Evolutionary conservation across 169 alveolate genomes (phyloP).

Genomic region (Plasmodium billcollinsi): DNA sequence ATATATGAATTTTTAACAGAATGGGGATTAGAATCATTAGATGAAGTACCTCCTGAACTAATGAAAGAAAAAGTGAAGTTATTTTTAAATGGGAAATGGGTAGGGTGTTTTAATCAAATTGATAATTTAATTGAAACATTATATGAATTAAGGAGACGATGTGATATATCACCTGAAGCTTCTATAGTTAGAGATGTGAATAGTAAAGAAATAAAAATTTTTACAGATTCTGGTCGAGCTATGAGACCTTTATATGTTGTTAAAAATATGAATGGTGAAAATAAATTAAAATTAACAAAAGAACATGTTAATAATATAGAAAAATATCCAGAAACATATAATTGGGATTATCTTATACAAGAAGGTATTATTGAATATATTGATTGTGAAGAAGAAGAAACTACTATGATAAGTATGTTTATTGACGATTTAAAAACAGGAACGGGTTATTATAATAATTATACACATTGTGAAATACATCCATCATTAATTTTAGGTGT

Average conservation of each 20-base stretch:
- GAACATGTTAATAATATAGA: slow-evolving; percentile 84
- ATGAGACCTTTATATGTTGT: slow-evolving; percentile 98
- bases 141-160: slow-evolving; percentile 92
- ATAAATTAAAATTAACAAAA: slow-evolving; percentile 88
- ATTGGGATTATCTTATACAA: slow-evolving; percentile 92
- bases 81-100: slow-evolving; percentile 97
- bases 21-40: slow-evolving; percentile 92
- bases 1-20: slow-evolving; percentile 92
- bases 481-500: slow-evolving; percentile 99
- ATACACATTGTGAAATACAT: slow-evolving; percentile 99
- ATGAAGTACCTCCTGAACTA: slow-evolving; percentile 90
- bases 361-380: slow-evolving; percentile 97
- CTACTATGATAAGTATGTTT: slow-evolving; percentile 99
- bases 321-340: slow-evolving; percentile 57
- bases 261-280: slow-evolving; percentile 86
- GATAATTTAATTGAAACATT: slow-evolving; percentile 92
- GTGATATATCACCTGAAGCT: slow-evolving; percentile 95
- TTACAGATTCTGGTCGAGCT: slow-evolving; percentile 99
- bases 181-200: slow-evolving; percentile 96
- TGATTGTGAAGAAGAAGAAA: slow-evolving; percentile 99
- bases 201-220: slow-evolving; percentile 94
- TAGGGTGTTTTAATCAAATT: slow-evolving; percentile 95
- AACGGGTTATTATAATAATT: slow-evolving; percentile 92
- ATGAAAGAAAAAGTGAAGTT: slow-evolving; percentile 95
- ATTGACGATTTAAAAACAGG: slow-evolving; percentile 92